Evolutionary conservation across 176 grass and related monocot species (phyloP), one percentile per base, ranked within the genome.

Genomic region (Triticum turgidum): DNA sequence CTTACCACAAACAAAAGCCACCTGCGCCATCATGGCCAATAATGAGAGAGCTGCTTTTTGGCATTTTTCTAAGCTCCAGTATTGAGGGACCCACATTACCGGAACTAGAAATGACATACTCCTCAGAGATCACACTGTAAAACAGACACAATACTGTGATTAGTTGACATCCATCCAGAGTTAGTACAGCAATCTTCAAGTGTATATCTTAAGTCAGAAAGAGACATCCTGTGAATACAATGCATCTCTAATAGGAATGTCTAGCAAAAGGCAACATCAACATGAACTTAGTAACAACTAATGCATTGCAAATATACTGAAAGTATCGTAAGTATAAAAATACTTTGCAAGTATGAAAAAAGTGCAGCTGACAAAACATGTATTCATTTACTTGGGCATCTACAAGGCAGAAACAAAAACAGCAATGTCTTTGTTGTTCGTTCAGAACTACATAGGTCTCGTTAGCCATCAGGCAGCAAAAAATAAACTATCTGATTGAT

Each of bases 1-100:
- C 89, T 41, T 95, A 98, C 96, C 96, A 98, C 79, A 98, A 92
- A 80, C 77, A 89, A 89, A 98, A 98, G 74, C 78, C 47, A 2
- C 96, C 96, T 68, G 80, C 75, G 7, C 93, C 96, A 91, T 98
- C 85, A 87, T 98, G 91, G 34, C 96, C 93, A 86, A 95, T 81
- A 78, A 98, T 83, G 73, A 93, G 86, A 61, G 30, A 85, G 61
- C 61, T 78, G 61, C 58, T 82, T 69, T 86, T 85, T 69, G 96
- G 79, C 38, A 98, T 84, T 92, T 69, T 91, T 94, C 78, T 91
- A 76, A 98, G 84, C 89, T 98, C 96, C 85, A 93, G 33, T 84
- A 93, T 71, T 47, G 86, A 86, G 61, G 86, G 84, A 41, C 69
- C 89, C 73, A 68, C 69, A 63, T 93, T 79, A 75, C 90, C 80